Evolutionary conservation across 768 basidiomycete genomes (phyloP).

Genomic region (Suillus brevipes): DNA sequence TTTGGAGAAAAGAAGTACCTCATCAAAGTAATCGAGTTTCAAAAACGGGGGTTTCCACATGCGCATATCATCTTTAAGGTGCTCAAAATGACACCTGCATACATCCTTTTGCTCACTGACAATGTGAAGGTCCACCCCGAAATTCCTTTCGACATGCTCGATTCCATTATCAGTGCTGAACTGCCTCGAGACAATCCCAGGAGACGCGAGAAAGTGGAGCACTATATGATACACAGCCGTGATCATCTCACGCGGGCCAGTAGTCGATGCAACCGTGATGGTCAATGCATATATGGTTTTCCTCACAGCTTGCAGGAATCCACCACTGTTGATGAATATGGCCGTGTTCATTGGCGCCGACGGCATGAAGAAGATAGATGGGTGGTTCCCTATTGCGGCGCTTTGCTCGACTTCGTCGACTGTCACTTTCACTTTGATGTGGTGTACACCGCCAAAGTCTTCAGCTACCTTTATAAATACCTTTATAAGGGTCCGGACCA

Average conservation of each 20-base stretch:
- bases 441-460: conserved; percentile 30
- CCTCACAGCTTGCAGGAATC: too few species aligned
- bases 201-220: too few species aligned
- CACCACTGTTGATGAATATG: too few species aligned
- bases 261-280: too few species aligned
- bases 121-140: too few species aligned
- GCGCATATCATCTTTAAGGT: conserved; percentile 26
- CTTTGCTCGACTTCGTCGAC: conserved; percentile 25
- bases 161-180: too few species aligned
- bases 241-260: too few species aligned
- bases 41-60: conserved; percentile 31
- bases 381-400: conserved; percentile 32
- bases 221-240: too few species aligned
- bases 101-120: too few species aligned
- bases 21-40: conserved; percentile 41
- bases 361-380: neutral
- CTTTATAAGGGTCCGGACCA: conserved; percentile 32
- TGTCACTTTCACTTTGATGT: conserved; percentile 42
- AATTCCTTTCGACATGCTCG: neutral
- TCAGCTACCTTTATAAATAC: conserved; percentile 43
- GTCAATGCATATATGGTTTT: too few species aligned
- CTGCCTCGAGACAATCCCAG: too few species aligned
- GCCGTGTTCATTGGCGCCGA: too few species aligned
- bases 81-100: conserved; percentile 3
- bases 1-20: conserved; percentile 34